A percentile compares a stretch with the other conserved stretches of the same genome.
These are phyloP conservation scores for Fraxinus baroniana DNA, from an alignment of 305 asterid genomes.

Conservation along the genomic window DNA sequence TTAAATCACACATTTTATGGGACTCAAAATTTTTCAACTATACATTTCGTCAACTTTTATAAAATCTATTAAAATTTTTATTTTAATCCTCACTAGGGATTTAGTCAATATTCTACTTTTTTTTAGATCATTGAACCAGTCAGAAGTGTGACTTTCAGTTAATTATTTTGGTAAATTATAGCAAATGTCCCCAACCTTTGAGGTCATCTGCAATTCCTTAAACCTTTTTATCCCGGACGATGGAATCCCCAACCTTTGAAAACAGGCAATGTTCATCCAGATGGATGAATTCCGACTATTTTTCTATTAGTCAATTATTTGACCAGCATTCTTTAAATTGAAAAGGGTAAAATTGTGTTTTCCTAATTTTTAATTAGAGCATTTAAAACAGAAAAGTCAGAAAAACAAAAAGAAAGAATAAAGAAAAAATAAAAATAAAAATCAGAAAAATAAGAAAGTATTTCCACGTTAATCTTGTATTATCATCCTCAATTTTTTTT, in stretches of 20 bases:
- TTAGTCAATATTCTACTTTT: no score
- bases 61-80: no score
- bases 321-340: not conserved
- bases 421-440: no score
- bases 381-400: not conserved
- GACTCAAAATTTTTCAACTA: no score
- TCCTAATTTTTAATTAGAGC: not conserved
- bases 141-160: not conserved
- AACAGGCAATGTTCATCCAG: not conserved
- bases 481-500: no score
- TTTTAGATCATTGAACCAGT: not conserved
- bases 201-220: not conserved
- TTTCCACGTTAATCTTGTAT: no score
- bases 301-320: not conserved
- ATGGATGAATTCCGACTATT: not conserved
- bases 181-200: not conserved
- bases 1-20: no score
- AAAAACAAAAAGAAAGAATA: no score
- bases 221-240: not conserved
- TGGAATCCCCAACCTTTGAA: not conserved
- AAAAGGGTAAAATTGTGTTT: not conserved
- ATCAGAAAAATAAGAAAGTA: no score
- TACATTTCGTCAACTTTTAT: no score
- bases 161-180: not conserved
- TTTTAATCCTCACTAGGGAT: no score